These are phyloP conservation scores for Solanum hybrid DNA, from an alignment of 305 asterid species.

Conservation along the genomic window DNA sequence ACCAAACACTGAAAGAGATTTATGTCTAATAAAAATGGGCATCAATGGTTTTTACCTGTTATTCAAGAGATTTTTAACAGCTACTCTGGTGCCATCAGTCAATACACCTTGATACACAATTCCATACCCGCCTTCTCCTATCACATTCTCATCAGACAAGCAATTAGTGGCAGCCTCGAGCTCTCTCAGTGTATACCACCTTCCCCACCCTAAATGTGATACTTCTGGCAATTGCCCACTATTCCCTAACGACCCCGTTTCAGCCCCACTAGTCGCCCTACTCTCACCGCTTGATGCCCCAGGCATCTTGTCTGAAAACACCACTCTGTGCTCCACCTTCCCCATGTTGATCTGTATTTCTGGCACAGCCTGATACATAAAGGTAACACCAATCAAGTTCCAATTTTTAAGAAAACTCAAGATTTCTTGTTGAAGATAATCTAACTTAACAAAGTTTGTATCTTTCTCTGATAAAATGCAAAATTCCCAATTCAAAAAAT, in stretches of 20 bases:
- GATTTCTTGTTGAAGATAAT: neutral
- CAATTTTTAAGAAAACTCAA: neutral
- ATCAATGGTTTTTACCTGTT: slow-evolving; percentile 34
- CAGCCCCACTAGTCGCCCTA: slow-evolving; percentile 64
- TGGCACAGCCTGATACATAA: slow-evolving; percentile 38
- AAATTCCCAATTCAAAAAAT: neutral
- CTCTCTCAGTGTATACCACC: slow-evolving; percentile 79
- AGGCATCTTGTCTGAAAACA: slow-evolving; percentile 43
- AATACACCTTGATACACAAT: slow-evolving; percentile 56
- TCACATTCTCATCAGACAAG: slow-evolving; percentile 65
- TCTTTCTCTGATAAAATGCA: neutral
- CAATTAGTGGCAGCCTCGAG: slow-evolving; percentile 76
- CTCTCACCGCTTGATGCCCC: slow-evolving; percentile 86
- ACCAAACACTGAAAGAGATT: neutral
- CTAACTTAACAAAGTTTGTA: neutral
- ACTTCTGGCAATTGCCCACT: slow-evolving; percentile 71
- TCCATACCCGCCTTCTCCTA: slow-evolving; percentile 82
- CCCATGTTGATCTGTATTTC: slow-evolving; percentile 86
- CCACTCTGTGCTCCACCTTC: slow-evolving; percentile 75
- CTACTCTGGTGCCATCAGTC: slow-evolving; percentile 51
- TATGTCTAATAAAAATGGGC: neutral
- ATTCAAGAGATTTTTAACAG: slow-evolving; percentile 65
- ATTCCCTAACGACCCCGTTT: slow-evolving; percentile 53
- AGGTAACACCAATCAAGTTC: neutral
- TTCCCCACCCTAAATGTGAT: slow-evolving; percentile 80